phyloP scores from a whole-genome alignment of 176 grass and related monocot genomes.

The Cymbopogon citratus region DNA sequence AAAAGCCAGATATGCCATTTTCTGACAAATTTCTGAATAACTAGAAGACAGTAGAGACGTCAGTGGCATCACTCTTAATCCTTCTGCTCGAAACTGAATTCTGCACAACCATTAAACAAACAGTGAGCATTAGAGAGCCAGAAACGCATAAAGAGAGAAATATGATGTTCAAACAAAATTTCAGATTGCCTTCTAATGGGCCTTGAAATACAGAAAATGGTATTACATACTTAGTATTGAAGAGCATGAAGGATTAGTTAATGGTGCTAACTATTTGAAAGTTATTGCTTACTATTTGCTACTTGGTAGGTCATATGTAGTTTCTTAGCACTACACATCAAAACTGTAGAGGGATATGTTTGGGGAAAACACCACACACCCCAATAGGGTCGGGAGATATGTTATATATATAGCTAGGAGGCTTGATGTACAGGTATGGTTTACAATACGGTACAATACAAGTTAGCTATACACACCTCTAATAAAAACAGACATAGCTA shows the following conservation, averaged over 20 bases:
- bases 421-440: too few relatives aligned
- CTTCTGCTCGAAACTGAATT: neutral
- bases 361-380: too few relatives aligned
- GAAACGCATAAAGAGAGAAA: neutral
- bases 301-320: neutral
- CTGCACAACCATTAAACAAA: neutral
- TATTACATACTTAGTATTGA: neutral
- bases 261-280: neutral
- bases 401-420: too few relatives aligned
- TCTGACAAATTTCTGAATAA: neutral
- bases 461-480: too few relatives aligned
- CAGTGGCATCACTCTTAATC: neutral
- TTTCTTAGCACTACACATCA: neutral
- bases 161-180: neutral
- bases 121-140: neutral
- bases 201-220: neutral
- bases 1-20: neutral
- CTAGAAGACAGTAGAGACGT: neutral
- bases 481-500: too few relatives aligned
- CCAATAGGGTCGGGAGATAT: too few relatives aligned
- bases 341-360: neutral
- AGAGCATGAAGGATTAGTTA: neutral
- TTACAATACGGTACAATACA: too few relatives aligned
- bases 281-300: neutral
- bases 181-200: neutral